These are phyloP conservation scores for Fagopyrum tataricum DNA, from an alignment of 148 eudicot genomes.

Conservation along the genomic window DNA sequence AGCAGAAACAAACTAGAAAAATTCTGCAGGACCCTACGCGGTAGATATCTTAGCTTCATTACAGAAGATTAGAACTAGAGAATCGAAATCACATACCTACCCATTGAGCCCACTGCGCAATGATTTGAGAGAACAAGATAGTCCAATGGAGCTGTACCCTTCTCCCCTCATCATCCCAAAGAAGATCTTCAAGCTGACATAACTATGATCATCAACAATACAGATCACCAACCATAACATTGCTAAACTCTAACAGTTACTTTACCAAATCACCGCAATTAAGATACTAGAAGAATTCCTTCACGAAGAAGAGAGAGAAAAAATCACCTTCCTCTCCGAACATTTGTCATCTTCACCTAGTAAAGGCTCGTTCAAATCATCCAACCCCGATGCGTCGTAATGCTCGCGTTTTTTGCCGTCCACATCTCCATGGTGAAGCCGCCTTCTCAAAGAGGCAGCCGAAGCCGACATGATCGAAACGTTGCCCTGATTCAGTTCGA, in stretches of 20 bases:
- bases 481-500: neutral
- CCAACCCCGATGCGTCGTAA: conserved; percentile 41
- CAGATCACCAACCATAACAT: conserved; percentile 10
- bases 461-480: conserved; percentile 55
- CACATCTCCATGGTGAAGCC: conserved; percentile 91
- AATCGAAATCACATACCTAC: conserved; percentile 44
- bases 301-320: neutral
- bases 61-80: conserved; percentile 1
- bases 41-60: neutral
- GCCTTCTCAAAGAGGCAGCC: conserved; percentile 52
- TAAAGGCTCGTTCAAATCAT: conserved; percentile 61
- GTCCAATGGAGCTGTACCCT: conserved; percentile 81
- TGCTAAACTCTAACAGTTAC: neutral
- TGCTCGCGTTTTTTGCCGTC: conserved; percentile 72
- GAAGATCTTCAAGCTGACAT: conserved; percentile 34
- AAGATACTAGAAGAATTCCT: neutral
- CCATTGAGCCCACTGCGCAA: conserved; percentile 97
- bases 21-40: neutral
- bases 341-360: conserved; percentile 51
- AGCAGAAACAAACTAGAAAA: neutral
- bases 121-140: conserved; percentile 64
- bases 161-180: conserved; percentile 63
- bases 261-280: neutral
- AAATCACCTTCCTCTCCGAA: conserved; percentile 30
- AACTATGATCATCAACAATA: conserved; percentile 29